Base-by-base conservation (phyloP, 306 rosid genomes). In the Quercus parvula region DNA sequence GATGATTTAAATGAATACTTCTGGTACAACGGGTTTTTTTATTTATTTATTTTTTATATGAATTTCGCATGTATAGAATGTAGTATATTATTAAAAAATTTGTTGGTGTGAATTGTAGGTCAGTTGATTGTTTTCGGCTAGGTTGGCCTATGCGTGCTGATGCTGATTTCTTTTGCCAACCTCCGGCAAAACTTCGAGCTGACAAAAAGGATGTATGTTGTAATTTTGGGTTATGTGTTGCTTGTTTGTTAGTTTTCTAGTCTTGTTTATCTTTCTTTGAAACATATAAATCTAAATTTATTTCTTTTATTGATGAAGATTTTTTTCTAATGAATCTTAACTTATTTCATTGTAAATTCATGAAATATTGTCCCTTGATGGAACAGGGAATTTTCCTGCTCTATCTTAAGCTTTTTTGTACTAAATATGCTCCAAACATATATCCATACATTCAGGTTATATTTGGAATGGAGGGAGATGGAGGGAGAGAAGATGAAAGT, bases 81-180 rank as follows among this genome's bases (percentile, higher is more conserved):
- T 62, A 74, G 63, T 38, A 38, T 38, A 30, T 85, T 49, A 59
- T 71, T n/a, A 75, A 81, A 77, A 35, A 73, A 83, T 35, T 5
- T 59, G 44, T 28, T 82, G 77, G 62, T 76, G 38, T 73, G 71
- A 74, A 49, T 68, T 92, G 84, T 57, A 95, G 99, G 99, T 92
- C 99, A 35, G 74, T 59, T 86, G 91, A 90, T 74, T 95, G 99
- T 81, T 95, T 95, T 78, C 85, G 86, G 74, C 79, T 95, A 77
- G 90, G 97, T 38, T 95, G 99, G 99, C 99, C 99, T 14, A 95
- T 95, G 99, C 95, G 94, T 38, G 84, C 89, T 59, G 87, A 84
- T 79, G 86, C 94, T 22, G 90, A 85, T 52, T 95, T 92, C 92
- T 95, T 95, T 84, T 86, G 78, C 69, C 25, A 20, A 38, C 91